Conservation (phyloP, 257 asterid species). For the Rehmannia glutinosa region DNA sequence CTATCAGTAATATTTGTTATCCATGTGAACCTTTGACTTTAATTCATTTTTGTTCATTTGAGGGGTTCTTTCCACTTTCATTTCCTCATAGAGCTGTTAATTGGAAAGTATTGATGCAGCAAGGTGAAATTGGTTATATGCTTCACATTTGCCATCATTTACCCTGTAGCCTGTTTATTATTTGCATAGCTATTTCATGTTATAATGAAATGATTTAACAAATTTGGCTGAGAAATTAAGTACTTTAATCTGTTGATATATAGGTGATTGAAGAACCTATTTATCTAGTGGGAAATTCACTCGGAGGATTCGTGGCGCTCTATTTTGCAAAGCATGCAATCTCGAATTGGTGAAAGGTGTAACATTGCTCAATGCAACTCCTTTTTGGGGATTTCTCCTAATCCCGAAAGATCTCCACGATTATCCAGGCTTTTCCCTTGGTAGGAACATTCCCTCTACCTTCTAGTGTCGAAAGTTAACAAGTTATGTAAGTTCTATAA, state of each 20-base stretch:
- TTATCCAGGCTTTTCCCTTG: conserved; percentile 81
- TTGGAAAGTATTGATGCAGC: too few species aligned
- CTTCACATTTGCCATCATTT: not conserved
- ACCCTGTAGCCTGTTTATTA: not conserved
- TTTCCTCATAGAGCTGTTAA: too few species aligned
- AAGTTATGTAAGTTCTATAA: conserved; percentile 51
- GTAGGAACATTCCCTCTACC: conserved; percentile 94
- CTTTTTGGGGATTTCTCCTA: conserved; percentile 97
- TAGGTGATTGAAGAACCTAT: conserved; percentile 91
- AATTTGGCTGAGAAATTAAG: conserved; percentile 9
- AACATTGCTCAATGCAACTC: conserved; percentile 87
- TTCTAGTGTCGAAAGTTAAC: conserved; percentile 47
- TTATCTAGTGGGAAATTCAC: conserved; percentile 91
- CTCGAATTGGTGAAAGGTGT: conserved; percentile 92
- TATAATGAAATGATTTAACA: not conserved
- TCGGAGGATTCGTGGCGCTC: conserved; percentile 88
- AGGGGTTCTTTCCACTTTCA: too few species aligned
- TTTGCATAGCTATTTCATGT: conserved; percentile 3
- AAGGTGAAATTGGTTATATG: too few species aligned
- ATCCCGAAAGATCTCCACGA: conserved; percentile 74
- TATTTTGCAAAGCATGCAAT: conserved; percentile 78
- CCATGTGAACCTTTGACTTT: too few species aligned
- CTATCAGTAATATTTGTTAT: too few species aligned
- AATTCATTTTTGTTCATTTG: too few species aligned
- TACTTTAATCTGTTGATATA: conserved; percentile 10